Base-by-base conservation (phyloP, 2,329 filamentous ascomycete species). In the Cladosporium sp. region DNA sequence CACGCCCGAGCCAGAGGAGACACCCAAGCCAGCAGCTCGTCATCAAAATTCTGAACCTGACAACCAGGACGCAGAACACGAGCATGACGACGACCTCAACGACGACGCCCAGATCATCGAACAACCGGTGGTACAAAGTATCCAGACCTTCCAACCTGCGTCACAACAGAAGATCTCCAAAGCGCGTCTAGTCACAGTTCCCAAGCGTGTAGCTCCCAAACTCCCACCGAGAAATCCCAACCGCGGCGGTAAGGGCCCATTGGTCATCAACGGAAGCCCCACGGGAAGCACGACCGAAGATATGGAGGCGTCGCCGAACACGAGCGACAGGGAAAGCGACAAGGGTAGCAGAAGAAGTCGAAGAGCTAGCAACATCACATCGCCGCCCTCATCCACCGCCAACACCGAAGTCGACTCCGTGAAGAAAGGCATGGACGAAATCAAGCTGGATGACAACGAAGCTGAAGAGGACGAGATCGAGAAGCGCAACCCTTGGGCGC, bases 121-220 rank as follows among this genome's bases (percentile, higher is more conserved):
- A 6, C 62, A 68, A 12, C 65, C 68, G n/a, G 71, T 74, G 5
- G 71, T 73, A 20, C 79, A 84, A 2, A 74, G 89, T 29, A 79
- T 90, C 24, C 86, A 84, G 53, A 84, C 88, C 60, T 79, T 88
- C 6, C 79, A 82, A 47, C 79, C 82, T 36, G 75, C 80, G 38
- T 47, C 54, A 6, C 58, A 64, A 15, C 58, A 63, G 39, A 58
- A 58, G n/a, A 56, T 67, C 51, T 85, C 83, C 34, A 86, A 88
- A 63, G 88, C 89, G 19, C 85, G 86, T 44, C 75, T 96, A 44
- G 88, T 96, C 22, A 90, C 83, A 40, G 95, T 96, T 52, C 83
- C 88, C 11, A 95, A 92, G 70, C 80, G 89, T 30, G 70, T 84
- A 1, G 82, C 89, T 1, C 89, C 91, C 2, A 83, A 87, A 7